phyloP scores from a whole-genome alignment of 2,329 filamentous ascomycete genomes.

The Aspergillus uvarum region DNA sequence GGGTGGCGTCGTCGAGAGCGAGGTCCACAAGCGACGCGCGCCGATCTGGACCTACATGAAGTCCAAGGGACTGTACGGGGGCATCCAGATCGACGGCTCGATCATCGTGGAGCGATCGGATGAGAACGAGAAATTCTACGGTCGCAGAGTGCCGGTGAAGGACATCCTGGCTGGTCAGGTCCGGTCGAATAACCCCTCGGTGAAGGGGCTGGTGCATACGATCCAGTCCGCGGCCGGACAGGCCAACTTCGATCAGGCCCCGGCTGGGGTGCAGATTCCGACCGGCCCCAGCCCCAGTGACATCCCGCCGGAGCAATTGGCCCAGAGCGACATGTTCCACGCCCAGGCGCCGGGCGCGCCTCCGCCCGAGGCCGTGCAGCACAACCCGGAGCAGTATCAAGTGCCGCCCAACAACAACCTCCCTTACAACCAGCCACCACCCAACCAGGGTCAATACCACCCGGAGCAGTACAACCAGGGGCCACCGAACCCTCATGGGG shows the following conservation, averaged over 20 bases:
- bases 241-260: constrained; percentile 9
- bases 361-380: neutral
- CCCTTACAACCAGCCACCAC: neutral
- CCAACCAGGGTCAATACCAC: neutral
- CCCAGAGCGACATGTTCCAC: neutral
- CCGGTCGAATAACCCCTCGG: constrained; percentile 1
- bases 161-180: constrained; percentile 63
- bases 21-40: constrained; percentile 64
- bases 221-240: constrained; percentile 10
- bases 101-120: constrained; percentile 78
- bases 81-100: constrained; percentile 77
- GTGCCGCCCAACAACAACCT: neutral
- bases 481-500: neutral
- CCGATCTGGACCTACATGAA: constrained; percentile 84
- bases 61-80: constrained; percentile 80
- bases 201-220: constrained; percentile 8
- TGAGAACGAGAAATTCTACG: constrained; percentile 84
- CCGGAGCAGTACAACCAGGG: neutral
- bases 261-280: neutral
- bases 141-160: constrained; percentile 54
- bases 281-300: constrained; percentile 13
- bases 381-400: neutral
- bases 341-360: neutral
- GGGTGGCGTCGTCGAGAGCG: constrained; percentile 69
- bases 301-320: neutral